Base-by-base conservation (phyloP, 371 early-diverging fungal species). In the Mucor lusitanicus region DNA sequence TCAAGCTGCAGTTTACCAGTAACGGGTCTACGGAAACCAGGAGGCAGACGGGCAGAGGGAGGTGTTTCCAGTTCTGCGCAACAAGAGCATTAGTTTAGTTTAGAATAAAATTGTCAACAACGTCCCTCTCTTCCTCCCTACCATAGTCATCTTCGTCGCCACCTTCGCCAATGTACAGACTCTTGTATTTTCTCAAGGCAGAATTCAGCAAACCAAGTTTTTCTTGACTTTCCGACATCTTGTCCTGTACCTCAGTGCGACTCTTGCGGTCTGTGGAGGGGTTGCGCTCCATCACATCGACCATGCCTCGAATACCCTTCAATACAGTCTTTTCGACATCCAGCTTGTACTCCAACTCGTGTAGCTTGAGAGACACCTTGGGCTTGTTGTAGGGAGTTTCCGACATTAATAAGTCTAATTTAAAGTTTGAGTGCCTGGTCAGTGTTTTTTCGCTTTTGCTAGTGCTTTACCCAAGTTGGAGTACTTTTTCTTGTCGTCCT, bases 271-370 rank as follows among this genome's bases (percentile, higher is more conserved):
- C 87, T 6, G 64, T 65, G 27, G 71, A 64, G 30, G 78, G 70
- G 15, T 67, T 71, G 7, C 73, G 60, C 13, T 86, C 85, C 58
- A 85, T 71, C 17, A 84, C 85, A 33, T 77, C 77, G 19, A 81
- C 79, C 77, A 88, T 72, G 3, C 82, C 81, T 60, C 74, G 78
- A n/a, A 87, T 81, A 40, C 94, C 97, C 32, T 91, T 91, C 54
- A 89, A 82, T 12, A 96, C 86, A 70, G 94, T 93, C 69, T 86
- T 89, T 85, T 97, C 98, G 11, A 96, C 90, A 67, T 95, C 92
- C 11, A 96, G 85, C 74, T 96, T 96, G 73, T 88, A 90, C 48
- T 91, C 88, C 37, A 96, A 80, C 73, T 95, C 94, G 37, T 90
- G 89, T 53, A 96, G 76, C 76, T 94, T 94, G 69, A 91, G 85